Conservation (phyloP, 1,284 basidiomycete genomes). For the Exsudoporus floridanus region DNA sequence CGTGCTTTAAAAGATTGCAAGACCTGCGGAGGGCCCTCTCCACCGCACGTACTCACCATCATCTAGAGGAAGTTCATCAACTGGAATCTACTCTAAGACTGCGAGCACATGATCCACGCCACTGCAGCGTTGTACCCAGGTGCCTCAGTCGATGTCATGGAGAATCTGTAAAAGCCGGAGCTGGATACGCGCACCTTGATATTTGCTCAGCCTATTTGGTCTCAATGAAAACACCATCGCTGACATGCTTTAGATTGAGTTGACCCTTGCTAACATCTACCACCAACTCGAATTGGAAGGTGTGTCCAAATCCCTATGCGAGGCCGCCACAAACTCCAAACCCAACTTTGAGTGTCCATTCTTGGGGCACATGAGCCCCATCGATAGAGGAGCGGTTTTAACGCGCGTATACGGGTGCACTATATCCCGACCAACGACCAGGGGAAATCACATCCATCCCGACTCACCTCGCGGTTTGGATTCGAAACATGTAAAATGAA, state of each 20-base stretch:
- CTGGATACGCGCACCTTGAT: no score
- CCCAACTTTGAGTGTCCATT: neutral
- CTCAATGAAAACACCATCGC: neutral
- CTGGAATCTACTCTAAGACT: no score
- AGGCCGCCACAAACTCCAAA: neutral
- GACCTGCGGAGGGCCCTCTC: no score
- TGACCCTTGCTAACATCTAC: neutral
- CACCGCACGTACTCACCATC: no score
- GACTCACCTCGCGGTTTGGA: neutral
- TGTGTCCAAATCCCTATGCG: neutral
- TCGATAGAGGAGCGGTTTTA: neutral
- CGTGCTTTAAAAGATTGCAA: no score
- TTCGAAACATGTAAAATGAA: neutral
- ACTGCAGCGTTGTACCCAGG: neutral
- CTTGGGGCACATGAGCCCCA: neutral
- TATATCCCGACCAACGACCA: no score
- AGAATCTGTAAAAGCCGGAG: no score
- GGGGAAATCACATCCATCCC: neutral
- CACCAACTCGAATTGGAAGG: neutral
- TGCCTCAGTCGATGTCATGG: neutral
- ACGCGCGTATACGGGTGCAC: neutral
- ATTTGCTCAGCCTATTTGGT: neutral
- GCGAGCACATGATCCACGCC: neutral
- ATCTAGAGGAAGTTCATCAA: no score
- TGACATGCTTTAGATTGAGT: neutral